Evolutionary conservation across 1,284 basidiomycete genomes (phyloP), one percentile per base, ranked within the genome.

Genomic region (Trichosporon sp.): DNA sequence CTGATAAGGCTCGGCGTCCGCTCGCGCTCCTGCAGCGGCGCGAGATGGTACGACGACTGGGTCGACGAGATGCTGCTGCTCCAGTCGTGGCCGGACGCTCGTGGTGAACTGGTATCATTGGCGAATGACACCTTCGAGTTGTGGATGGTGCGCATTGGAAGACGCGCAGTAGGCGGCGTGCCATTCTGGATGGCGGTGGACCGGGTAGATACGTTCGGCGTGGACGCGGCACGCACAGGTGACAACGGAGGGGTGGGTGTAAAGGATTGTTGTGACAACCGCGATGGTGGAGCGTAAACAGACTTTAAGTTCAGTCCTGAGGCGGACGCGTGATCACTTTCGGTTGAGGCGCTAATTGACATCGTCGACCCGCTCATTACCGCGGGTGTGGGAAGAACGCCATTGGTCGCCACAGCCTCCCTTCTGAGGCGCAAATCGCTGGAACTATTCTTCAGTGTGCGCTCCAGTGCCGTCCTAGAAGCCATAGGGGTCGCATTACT

Each of bases 1-100:
- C 71, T 74, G 44, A 77, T 70, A n/a, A 79, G 60, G 61, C 74
- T 77, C 1, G 78, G 78, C 1, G 77, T 78, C 14, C 75, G 65
- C 54, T 77, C 78, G 16, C 74, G 65, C 9, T 70, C 69, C 58
- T 75, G 75, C 8, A 68, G 49, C 4, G 66, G 64, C 8, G 66
- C 32, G 11, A 68, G 60, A 19, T 63, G 59, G 32, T 63, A 49
- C 1, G 52, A 58, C 61, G 61, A 67, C 34, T 62, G 63, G 14
- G 58, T 44, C 25, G 66, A 62, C 31, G 61, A 52, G 44, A 65
- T 32, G 27, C 65, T 63, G 62, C 68, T 49, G 34, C 58, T 56
- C 65, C 66, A 61, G 27, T 64, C 58, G 31, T 65, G 60, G 36
- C 56, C 52, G 3, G 63, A 64, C 19, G 27, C 56, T 7, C 37